phyloP scores from a whole-genome alignment of 108 stramenopile genomes.

The Seminavis robusta region DNA sequence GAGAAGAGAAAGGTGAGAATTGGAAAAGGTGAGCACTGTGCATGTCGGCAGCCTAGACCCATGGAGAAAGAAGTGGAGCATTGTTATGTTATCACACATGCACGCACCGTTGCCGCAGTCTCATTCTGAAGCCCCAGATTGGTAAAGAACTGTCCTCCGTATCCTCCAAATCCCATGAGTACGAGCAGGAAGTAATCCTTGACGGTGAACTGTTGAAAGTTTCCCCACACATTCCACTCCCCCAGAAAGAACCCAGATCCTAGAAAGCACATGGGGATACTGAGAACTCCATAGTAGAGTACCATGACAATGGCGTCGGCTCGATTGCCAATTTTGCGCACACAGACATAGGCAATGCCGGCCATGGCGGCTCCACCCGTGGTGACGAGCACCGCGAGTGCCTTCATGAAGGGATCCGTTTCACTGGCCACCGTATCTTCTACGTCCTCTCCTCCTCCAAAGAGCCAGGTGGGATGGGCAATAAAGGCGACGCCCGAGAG shows the following conservation, averaged over 20 bases:
- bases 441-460: constrained; percentile 7
- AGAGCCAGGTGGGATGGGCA: constrained; percentile 39
- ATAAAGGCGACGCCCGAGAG: constrained; percentile 29
- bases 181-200: constrained; percentile 20
- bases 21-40: too few relatives aligned
- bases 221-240: constrained; percentile 25
- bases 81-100: too few relatives aligned
- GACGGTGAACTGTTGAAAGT: constrained; percentile 7
- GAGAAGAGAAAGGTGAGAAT: neutral
- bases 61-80: too few relatives aligned
- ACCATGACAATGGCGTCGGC: constrained; percentile 33
- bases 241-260: constrained; percentile 25
- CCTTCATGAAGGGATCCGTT: constrained; percentile 9
- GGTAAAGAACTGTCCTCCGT: constrained; percentile 37
- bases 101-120: constrained; percentile 29
- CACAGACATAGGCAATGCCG: constrained; percentile 34
- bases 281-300: constrained; percentile 28
- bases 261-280: constrained; percentile 22
- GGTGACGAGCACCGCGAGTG: constrained; percentile 21
- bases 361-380: constrained; percentile 33
- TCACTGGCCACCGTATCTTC: constrained; percentile 2
- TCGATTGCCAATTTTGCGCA: constrained; percentile 34
- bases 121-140: constrained; percentile 32
- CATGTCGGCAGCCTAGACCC: too few relatives aligned
- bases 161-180: constrained; percentile 29